Conservation (phyloP, 2,329 filamentous ascomycete genomes). For the Exserohilum rostratum region DNA sequence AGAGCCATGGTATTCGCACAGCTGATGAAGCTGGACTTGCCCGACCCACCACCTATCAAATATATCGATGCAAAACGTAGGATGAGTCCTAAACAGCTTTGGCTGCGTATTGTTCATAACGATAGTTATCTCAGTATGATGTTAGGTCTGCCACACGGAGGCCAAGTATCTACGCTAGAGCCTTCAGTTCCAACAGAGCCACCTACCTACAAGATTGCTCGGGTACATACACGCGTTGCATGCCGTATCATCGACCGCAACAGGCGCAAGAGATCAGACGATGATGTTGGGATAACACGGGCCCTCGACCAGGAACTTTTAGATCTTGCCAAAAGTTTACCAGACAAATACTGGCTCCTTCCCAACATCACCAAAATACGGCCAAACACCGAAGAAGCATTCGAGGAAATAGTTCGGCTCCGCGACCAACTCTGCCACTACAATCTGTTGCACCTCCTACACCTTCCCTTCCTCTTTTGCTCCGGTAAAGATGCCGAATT, state of each 20-base stretch:
- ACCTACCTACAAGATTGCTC: conserved; percentile 31
- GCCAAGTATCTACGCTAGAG: conserved; percentile 29
- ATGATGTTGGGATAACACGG: conserved; percentile 36
- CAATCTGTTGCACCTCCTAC: conserved; percentile 23
- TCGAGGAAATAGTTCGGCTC: conserved; percentile 15
- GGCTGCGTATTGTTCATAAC: conserved; percentile 48
- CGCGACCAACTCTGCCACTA: conserved; percentile 23
- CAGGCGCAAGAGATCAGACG: conserved; percentile 18
- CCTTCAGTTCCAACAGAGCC: conserved; percentile 5
- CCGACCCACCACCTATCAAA: conserved; percentile 7
- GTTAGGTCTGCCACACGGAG: conserved; percentile 50
- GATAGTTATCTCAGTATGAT: conserved; percentile 52
- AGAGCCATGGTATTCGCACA: conserved; percentile 51
- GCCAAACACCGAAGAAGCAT: conserved; percentile 9
- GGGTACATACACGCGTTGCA: conserved; percentile 41
- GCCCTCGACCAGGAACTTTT: conserved; percentile 19
- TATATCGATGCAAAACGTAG: conserved; percentile 6
- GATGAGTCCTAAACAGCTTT: conserved; percentile 39
- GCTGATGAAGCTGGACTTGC: conserved; percentile 50
- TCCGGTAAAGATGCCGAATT: conserved; percentile 3
- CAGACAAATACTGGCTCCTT: conserved; percentile 6
- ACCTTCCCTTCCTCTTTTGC: conserved; percentile 27
- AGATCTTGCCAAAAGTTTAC: conserved; percentile 13
- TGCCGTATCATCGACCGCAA: conserved; percentile 50
- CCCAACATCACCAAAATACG: conserved; percentile 2